phyloP scores from a whole-genome alignment of 169 alveolate genomes.

The Eimeria falciformis region DNA sequence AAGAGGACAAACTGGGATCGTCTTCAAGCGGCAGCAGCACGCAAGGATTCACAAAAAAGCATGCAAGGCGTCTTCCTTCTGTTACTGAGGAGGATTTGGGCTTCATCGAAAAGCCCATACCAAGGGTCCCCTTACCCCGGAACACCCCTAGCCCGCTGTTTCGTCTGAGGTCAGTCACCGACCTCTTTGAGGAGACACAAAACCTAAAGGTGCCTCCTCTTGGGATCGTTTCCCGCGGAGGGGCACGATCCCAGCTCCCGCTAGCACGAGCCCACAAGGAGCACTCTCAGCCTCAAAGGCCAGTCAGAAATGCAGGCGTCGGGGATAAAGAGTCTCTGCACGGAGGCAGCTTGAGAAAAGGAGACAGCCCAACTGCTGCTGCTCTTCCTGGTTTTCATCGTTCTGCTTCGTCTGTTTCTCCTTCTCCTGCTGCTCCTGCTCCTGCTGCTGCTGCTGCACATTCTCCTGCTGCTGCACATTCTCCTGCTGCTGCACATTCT shows the following conservation, averaged over 20 bases:
- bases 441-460: slow-evolving; percentile 13
- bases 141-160: neutral
- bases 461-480: neutral
- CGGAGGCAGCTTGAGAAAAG: neutral
- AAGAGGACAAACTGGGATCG: neutral
- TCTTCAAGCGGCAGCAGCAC: slow-evolving; percentile 12
- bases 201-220: neutral
- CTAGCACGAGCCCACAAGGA: neutral
- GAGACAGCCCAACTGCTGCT: neutral
- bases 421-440: slow-evolving; percentile 23
- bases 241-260: neutral
- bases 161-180: neutral
- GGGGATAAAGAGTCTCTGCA: neutral
- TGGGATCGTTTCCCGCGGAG: neutral
- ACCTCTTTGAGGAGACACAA: neutral
- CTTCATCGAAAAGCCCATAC: neutral
- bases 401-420: neutral
- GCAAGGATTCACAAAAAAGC: neutral
- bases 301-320: neutral
- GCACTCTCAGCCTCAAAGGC: neutral
- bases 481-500: neutral
- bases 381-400: slow-evolving; percentile 22
- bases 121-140: neutral
- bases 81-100: neutral
- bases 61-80: neutral